These are phyloP conservation scores for Pseudogymnoascus sp. DNA, from an alignment of 2,329 filamentous ascomycete genomes.

Conservation along the genomic window DNA sequence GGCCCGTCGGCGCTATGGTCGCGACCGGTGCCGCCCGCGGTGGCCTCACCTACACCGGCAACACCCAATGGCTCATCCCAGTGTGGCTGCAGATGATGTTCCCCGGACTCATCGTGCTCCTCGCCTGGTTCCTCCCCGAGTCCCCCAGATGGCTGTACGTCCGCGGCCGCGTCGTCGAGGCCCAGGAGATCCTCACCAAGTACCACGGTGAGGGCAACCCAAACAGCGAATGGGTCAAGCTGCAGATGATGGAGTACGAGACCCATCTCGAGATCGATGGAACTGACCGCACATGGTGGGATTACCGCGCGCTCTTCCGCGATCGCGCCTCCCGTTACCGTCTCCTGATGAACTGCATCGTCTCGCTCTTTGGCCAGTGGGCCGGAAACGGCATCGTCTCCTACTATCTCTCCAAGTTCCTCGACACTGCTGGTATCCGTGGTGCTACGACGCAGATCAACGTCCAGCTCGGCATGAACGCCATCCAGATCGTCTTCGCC, in stretches of 20 bases:
- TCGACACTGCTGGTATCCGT: slow-evolving; percentile 39
- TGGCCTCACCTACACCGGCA: slow-evolving; percentile 30
- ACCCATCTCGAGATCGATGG: slow-evolving; percentile 30
- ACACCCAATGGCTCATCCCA: slow-evolving; percentile 42
- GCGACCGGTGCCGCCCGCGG: slow-evolving; percentile 43
- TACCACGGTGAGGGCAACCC: slow-evolving; percentile 47
- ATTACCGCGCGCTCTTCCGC: slow-evolving; percentile 9
- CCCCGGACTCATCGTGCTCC: slow-evolving; percentile 36
- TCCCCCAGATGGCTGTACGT: slow-evolving; percentile 54
- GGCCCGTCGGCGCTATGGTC: slow-evolving; percentile 29
- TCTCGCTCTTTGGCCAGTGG: slow-evolving; percentile 4
- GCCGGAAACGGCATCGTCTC: slow-evolving; percentile 7
- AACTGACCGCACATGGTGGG: slow-evolving; percentile 8
- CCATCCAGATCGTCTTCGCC: slow-evolving; percentile 46
- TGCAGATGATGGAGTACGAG: slow-evolving; percentile 41
- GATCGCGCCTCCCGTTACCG: slow-evolving; percentile 4
- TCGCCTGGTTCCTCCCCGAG: slow-evolving; percentile 49
- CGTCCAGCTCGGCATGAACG: slow-evolving; percentile 44
- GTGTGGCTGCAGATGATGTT: slow-evolving; percentile 41
- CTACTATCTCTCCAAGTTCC: slow-evolving; percentile 26
- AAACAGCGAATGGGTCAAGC: slow-evolving; percentile 41
- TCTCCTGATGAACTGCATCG: not conserved
- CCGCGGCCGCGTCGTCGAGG: slow-evolving; percentile 44
- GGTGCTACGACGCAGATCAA: slow-evolving; percentile 35
- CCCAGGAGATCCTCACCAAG: slow-evolving; percentile 43